Conservation (phyloP, 352 stramenopile genomes). For the Phytophthora ohioensis region DNA sequence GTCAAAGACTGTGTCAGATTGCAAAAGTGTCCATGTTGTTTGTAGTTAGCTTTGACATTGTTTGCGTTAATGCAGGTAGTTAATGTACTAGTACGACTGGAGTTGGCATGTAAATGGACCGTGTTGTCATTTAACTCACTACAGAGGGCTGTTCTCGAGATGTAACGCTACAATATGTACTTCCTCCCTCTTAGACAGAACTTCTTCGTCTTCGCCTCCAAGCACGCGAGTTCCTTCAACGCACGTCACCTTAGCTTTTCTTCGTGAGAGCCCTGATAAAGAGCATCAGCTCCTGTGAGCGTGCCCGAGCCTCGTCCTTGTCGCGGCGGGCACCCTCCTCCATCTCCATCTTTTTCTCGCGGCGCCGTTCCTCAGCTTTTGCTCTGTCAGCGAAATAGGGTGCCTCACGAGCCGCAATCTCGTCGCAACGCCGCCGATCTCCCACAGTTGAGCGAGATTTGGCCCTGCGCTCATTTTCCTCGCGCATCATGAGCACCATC, state of each 20-base stretch:
- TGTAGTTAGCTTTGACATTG: no score
- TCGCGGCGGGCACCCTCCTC: neutral
- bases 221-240: neutral
- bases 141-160: constrained; percentile 11
- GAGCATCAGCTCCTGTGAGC: neutral
- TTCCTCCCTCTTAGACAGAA: neutral
- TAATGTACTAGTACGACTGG: neutral
- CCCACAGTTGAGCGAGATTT: neutral
- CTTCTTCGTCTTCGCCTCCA: neutral
- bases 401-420: neutral
- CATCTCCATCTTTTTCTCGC: no score
- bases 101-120: neutral
- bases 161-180: constrained; percentile 7
- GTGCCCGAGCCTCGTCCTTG: neutral
- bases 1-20: neutral
- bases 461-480: neutral
- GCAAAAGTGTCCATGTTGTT: no score
- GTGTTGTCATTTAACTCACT: neutral
- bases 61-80: no score
- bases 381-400: neutral
- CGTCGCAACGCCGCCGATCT: neutral
- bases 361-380: no score
- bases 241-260: neutral
- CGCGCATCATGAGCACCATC: neutral
- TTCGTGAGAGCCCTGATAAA: neutral